Percentiles rank a stretch among this genome's conserved stretches.
Conservation (phyloP, 2,329 filamentous ascomycete species). For the Pestalotiopsis sp. region DNA sequence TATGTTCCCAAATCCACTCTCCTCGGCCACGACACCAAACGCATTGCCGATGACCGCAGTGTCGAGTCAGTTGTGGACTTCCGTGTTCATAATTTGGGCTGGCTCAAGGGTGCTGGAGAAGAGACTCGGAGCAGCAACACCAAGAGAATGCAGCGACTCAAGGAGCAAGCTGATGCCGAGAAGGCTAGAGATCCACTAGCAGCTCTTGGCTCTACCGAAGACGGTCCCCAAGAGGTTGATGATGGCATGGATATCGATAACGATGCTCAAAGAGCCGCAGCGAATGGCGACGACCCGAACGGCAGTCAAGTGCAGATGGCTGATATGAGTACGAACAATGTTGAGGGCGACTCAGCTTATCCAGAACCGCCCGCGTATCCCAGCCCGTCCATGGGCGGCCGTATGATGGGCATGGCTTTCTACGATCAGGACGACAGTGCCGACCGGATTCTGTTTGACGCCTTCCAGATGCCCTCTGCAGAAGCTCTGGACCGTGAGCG, state of each 20-base stretch:
- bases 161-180: slow-evolving; percentile 58
- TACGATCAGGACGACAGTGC: slow-evolving; percentile 62
- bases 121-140: slow-evolving; percentile 60
- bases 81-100: slow-evolving; percentile 82
- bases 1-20: slow-evolving; percentile 88
- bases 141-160: slow-evolving; percentile 59
- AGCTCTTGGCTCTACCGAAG: slow-evolving; percentile 23
- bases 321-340: slow-evolving; percentile 32
- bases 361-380: slow-evolving; percentile 39
- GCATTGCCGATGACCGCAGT: slow-evolving; percentile 87
- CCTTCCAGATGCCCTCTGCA: slow-evolving; percentile 55
- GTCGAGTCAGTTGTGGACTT: slow-evolving; percentile 92
- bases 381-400: slow-evolving; percentile 52
- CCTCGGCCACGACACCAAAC: slow-evolving; percentile 87
- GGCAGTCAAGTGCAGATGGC: slow-evolving; percentile 28
- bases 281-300: slow-evolving; percentile 11
- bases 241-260: slow-evolving; percentile 21
- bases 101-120: slow-evolving; percentile 68
- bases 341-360: slow-evolving; percentile 28
- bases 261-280: neutral
- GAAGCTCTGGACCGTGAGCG: slow-evolving; percentile 46
- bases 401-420: slow-evolving; percentile 62
- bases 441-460: slow-evolving; percentile 63
- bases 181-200: slow-evolving; percentile 51
- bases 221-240: slow-evolving; percentile 32